These are phyloP conservation scores for Mycothermus thermophilus DNA, from an alignment of 495 filamentous ascomycete species.

Conservation along the genomic window DNA sequence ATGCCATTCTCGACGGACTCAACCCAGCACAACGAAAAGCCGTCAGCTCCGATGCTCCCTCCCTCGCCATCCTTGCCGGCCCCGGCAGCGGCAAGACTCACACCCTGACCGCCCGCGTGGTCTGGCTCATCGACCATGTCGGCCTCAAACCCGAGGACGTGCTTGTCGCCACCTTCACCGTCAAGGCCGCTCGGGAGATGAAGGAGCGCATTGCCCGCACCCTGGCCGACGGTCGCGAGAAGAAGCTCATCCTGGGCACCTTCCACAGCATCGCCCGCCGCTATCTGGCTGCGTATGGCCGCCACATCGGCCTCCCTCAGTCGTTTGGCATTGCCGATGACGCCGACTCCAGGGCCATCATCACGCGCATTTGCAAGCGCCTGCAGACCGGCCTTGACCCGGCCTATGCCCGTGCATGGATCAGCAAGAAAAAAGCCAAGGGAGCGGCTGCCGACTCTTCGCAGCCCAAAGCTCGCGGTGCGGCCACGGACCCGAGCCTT, in stretches of 20 bases:
- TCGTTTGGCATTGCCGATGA: slow-evolving; percentile 93
- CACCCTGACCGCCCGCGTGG: slow-evolving; percentile 86
- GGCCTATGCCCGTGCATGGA: slow-evolving; percentile 51
- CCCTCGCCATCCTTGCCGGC: slow-evolving; percentile 83
- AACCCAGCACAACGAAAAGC: slow-evolving; percentile 76
- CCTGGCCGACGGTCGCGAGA: slow-evolving; percentile 63
- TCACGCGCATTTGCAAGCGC: slow-evolving; percentile 73
- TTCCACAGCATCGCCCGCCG: slow-evolving; percentile 89
- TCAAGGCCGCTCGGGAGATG: slow-evolving; percentile 96
- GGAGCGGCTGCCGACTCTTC: slow-evolving; percentile 30
- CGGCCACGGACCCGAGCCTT: slow-evolving; percentile 40
- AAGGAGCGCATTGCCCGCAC: slow-evolving; percentile 68
- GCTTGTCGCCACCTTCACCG: slow-evolving; percentile 93
- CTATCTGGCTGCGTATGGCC: slow-evolving; percentile 76
- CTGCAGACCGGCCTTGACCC: slow-evolving; percentile 54
- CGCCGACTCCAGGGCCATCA: slow-evolving; percentile 59
- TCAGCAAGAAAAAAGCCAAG: slow-evolving; percentile 76
- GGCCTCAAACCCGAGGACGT: slow-evolving; percentile 78
- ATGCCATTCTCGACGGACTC: slow-evolving; percentile 47
- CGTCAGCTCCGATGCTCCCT: slow-evolving; percentile 61
- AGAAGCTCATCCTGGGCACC: slow-evolving; percentile 74
- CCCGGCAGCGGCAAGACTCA: slow-evolving; percentile 85
- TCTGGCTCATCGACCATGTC: slow-evolving; percentile 75
- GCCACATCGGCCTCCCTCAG: slow-evolving; percentile 64
- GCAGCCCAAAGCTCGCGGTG: slow-evolving; percentile 10